Evolutionary conservation across 345 rosid genomes (phyloP), one percentile per base, ranked within the genome.

Genomic region (Geranium rotundifolium): DNA sequence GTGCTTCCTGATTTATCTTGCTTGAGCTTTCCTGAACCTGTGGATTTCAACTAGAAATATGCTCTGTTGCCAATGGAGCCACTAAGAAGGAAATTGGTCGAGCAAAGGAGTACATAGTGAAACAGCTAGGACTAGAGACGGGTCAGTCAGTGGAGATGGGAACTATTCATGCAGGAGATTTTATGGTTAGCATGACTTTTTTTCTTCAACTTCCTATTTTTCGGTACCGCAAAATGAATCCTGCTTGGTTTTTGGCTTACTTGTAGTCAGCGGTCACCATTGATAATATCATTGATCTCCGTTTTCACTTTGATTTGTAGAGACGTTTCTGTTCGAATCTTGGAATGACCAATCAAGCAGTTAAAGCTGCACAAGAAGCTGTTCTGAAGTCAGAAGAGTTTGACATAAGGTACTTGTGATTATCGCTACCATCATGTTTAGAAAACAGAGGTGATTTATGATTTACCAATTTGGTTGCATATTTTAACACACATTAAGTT

Each of bases 21-120:
- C 73, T 75, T 84, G 74, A 78, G 82, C 81, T 83, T 77, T 76
- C 67, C 75, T 82, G 76, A 79, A 87, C 71, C 72, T 82, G 37
- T 82, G 80, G 73, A 70, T 76, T 85, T 83, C 73, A 72, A 76
- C 75, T 80, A 93, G 99, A 93, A 90, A 93, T 93, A 62, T 93
- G 99, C 84, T 85, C 96, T 69, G 93, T 93, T 8, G 96, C 99
- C 72, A 93, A 93, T 80, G 99, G 99, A 76, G 97, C 97, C 65
- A 77, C 96, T 23, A 93, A 93, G 90, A 93, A 93, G 82, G 99
- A 90, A 80, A 90, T 93, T 79, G 97, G 97, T 61, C 84, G 97
- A 69, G 99, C 97, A 66, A 93, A 93, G 82, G 99, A 93, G 75
- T 90, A 90, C 81, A 90, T 93, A 18, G 96, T 93, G 75, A 93